Evolutionary conservation across 306 rosid genomes (phyloP).

Genomic region (Quercus bicolor): DNA sequence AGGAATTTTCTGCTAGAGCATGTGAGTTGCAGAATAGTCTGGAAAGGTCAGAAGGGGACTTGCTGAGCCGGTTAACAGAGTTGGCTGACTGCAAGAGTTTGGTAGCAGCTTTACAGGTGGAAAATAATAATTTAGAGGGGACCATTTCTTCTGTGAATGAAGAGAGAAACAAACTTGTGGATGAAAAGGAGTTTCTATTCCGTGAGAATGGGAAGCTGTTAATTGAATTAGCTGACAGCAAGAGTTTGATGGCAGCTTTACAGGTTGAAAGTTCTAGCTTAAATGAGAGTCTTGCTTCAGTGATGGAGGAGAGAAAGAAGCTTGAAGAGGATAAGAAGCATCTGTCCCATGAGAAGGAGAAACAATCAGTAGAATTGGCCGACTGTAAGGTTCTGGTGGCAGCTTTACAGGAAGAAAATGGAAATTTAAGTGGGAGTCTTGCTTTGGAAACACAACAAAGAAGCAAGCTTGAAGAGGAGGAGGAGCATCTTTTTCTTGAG

Average conservation of each 20-base stretch:
- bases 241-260: conserved; percentile 41
- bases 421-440: conserved; percentile 48
- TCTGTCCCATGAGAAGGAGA: conserved; percentile 49
- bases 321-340: conserved; percentile 48
- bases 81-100: conserved; percentile 63
- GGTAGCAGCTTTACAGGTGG: conserved; percentile 54
- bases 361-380: conserved; percentile 41
- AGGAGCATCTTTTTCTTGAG: conserved; percentile 42
- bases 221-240: conserved; percentile 46
- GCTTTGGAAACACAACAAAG: conserved; percentile 48
- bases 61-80: conserved; percentile 48
- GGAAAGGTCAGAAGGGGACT: conserved; percentile 54
- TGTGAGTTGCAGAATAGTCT: conserved; percentile 50
- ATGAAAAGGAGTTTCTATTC: conserved; percentile 51
- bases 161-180: conserved; percentile 46
- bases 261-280: conserved; percentile 58
- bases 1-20: conserved; percentile 55
- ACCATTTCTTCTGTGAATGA: conserved; percentile 38
- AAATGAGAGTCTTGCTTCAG: conserved; percentile 41
- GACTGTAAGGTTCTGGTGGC: conserved; percentile 48
- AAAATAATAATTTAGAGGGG: conserved; percentile 51
- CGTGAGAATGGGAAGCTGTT: conserved; percentile 56
- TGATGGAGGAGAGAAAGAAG: conserved; percentile 49
- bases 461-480: conserved; percentile 54
- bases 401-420: conserved; percentile 49